Conservation (phyloP, 73 alveolate genomes). For the Paramecium octaurelia region DNA sequence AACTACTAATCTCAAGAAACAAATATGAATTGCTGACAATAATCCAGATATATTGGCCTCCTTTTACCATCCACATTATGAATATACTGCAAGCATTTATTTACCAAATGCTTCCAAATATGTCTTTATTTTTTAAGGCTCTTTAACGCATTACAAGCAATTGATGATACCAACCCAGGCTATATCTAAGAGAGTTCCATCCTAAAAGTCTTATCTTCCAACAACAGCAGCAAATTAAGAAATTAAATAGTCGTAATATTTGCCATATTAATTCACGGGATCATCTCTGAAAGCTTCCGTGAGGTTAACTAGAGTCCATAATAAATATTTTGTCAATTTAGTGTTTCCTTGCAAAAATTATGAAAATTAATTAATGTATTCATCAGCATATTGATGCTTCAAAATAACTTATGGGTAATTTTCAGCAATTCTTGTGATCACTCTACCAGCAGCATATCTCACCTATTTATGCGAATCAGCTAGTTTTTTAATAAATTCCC, state of each 20-base stretch:
- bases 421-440: constrained; percentile 3
- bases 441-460: neutral
- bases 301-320: neutral
- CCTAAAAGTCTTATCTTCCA: neutral
- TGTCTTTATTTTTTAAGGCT: neutral
- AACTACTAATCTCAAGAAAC: neutral
- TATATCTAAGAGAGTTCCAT: neutral
- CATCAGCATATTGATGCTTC: neutral
- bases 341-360: neutral
- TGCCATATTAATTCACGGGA: neutral
- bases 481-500: neutral
- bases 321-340: neutral
- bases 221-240: neutral
- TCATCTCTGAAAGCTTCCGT: constrained; percentile 29
- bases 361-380: neutral
- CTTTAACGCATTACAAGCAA: neutral
- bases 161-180: constrained; percentile 20
- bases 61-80: neutral
- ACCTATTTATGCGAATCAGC: neutral
- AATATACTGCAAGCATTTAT: neutral
- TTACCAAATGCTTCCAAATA: constrained; percentile 2
- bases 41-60: neutral
- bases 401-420: constrained; percentile 12
- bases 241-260: neutral
- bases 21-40: constrained; percentile 1